Percentiles rank a stretch among this genome's conserved stretches.
Conservation (phyloP, 2,329 filamentous ascomycete species). For the Geoglossum cookeanum region DNA sequence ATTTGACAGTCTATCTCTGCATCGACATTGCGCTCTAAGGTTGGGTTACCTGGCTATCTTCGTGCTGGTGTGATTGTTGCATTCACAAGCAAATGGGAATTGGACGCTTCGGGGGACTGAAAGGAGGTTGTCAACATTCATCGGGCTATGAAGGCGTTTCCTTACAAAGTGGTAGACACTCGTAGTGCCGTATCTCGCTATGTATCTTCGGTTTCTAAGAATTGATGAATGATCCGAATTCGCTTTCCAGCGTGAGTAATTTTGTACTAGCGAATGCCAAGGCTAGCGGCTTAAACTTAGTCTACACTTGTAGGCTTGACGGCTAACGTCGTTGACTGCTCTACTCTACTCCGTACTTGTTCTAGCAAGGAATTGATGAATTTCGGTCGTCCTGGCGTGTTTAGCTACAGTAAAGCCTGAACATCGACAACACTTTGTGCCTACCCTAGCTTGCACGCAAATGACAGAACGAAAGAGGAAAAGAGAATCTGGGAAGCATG, state of each 20-base stretch:
- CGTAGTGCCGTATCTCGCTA: not conserved
- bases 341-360: too few species aligned
- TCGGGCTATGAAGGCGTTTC: not conserved
- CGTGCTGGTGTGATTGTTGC: not conserved
- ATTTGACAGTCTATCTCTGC: too few species aligned
- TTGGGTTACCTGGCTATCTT: not conserved
- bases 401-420: not conserved
- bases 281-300: not conserved
- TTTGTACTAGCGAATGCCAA: not conserved
- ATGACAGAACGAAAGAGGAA: constrained; percentile 31
- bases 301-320: too few species aligned
- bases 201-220: not conserved
- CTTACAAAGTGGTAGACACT: not conserved
- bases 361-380: too few species aligned
- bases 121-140: not conserved
- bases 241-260: not conserved
- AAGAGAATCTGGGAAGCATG: constrained; percentile 24
- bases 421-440: not conserved
- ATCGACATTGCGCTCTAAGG: not conserved
- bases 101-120: not conserved
- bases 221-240: not conserved
- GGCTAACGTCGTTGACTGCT: too few species aligned
- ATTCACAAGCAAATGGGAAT: not conserved
- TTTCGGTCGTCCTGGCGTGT: not conserved
- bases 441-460: not conserved